Percentiles rank a stretch among this genome's conserved stretches.
phyloP scores from a whole-genome alignment of 129 eudicot genomes.

The Ambrosia trifida region DNA sequence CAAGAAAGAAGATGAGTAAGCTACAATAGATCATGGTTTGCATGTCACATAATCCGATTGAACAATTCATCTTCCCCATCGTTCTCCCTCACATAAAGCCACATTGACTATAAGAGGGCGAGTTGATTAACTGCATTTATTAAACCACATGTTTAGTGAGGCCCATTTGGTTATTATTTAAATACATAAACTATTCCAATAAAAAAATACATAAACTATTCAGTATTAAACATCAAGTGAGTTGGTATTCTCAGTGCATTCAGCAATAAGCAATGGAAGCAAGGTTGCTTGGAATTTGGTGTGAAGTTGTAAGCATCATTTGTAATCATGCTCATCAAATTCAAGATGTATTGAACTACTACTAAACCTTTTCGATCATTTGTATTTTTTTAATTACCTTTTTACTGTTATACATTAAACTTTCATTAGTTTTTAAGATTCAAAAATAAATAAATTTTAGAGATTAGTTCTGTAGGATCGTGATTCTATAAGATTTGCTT shows the following conservation, averaged over 20 bases:
- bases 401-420: too few relatives aligned
- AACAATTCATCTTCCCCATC: conserved; percentile 21
- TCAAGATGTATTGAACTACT: neutral
- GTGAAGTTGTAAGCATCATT: neutral
- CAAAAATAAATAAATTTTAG: too few relatives aligned
- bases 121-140: neutral
- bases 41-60: conserved; percentile 31
- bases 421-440: too few relatives aligned
- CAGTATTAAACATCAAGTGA: neutral
- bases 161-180: neutral
- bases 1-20: conserved; percentile 32
- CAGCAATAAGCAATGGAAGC: conserved; percentile 4
- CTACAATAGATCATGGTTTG: conserved; percentile 31
- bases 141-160: conserved; percentile 9
- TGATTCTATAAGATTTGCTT: too few relatives aligned
- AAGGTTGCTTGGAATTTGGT: neutral
- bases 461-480: too few relatives aligned
- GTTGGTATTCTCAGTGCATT: conserved; percentile 10
- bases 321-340: neutral
- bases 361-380: too few relatives aligned
- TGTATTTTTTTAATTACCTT: too few relatives aligned
- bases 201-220: neutral
- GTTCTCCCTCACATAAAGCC: neutral
- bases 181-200: too few relatives aligned
- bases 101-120: neutral